Base-by-base conservation (phyloP, 129 eudicot genomes). In the Chrysanthemum makinoi region DNA sequence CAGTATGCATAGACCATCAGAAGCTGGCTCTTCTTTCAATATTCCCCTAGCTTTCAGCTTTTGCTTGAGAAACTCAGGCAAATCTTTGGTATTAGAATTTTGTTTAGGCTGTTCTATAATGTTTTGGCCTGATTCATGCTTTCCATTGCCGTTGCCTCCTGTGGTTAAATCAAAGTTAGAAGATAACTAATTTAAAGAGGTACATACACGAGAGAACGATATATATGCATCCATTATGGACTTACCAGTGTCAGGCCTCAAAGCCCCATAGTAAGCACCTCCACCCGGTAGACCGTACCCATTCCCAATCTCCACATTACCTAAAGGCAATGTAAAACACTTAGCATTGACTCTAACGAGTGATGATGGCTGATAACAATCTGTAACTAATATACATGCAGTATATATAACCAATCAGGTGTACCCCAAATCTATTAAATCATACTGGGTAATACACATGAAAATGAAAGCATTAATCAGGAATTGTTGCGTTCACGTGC, bases 251-350 rank as follows among this genome's bases (percentile, higher is more conserved):
- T 77, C 74, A 46, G 87, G 66, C 66, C 53, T 58, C 30, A 85
- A 76, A 68, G 84, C 75, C 71, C 84, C 76, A 65, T 80, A 60
- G 72, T 94, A 89, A 83, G 95, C 96, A 71, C 90, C 95, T 69
- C 98, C 96, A 79, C 98, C 98, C 18, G 98, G 98, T 67, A 94
- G 95, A 54, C 98, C 98, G 68, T 94, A 94, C 24, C 98, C 96
- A 86, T 89, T 94, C 80, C 98, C 98, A 55, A 94, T 94, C 69
- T 94, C 98, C 77, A 83, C 19, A 57, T 87, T 90, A 71, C 85
- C 96, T 87, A 72, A 43, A 51, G 69, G 22, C 39, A 65, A 66
- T 16, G 62, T 24, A 49, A 64, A 54, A 4, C n/a, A 70, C 16
- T 63, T 61, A 12, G 51, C 30, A 46, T 75, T 20, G 28, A 47